Conservation (phyloP, 2,329 filamentous ascomycete species). For the Neophaeococcomyces mojaviensis region DNA sequence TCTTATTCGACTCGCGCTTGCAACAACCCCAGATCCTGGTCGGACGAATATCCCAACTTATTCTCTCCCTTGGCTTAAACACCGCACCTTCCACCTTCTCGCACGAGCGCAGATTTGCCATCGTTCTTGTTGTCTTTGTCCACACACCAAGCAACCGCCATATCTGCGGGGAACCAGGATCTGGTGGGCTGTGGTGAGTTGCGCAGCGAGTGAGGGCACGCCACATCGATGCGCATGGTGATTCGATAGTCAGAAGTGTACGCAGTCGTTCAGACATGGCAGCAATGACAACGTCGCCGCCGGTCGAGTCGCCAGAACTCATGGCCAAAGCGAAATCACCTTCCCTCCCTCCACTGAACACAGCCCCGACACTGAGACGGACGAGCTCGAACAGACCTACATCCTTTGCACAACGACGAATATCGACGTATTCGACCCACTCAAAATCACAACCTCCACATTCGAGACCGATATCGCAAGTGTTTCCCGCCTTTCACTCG, state of each 20-base stretch:
- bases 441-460: conserved; percentile 51
- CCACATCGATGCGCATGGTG: conserved; percentile 6
- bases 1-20: conserved; percentile 8
- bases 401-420: conserved; percentile 69
- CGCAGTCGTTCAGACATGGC: conserved; percentile 22
- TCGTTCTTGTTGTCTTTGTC: no score
- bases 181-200: neutral
- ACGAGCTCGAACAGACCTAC: conserved; percentile 61
- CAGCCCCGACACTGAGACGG: conserved; percentile 43
- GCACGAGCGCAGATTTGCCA: no score
- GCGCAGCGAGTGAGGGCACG: no score
- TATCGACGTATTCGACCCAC: conserved; percentile 74
- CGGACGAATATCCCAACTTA: no score
- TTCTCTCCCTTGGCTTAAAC: no score
- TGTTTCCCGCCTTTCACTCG: conserved; percentile 76
- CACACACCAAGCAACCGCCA: no score
- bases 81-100: no score
- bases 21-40: neutral
- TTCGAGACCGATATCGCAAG: conserved; percentile 72
- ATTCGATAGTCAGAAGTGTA: conserved; percentile 1
- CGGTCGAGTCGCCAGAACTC: conserved; percentile 23
- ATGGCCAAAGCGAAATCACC: conserved; percentile 28
- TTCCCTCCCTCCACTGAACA: conserved; percentile 43
- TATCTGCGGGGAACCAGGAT: no score
- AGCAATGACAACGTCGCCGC: conserved; percentile 31